Evolutionary conservation across 192 early-diverging fungal species (phyloP).

Genomic region (Coemansia sp.): DNA sequence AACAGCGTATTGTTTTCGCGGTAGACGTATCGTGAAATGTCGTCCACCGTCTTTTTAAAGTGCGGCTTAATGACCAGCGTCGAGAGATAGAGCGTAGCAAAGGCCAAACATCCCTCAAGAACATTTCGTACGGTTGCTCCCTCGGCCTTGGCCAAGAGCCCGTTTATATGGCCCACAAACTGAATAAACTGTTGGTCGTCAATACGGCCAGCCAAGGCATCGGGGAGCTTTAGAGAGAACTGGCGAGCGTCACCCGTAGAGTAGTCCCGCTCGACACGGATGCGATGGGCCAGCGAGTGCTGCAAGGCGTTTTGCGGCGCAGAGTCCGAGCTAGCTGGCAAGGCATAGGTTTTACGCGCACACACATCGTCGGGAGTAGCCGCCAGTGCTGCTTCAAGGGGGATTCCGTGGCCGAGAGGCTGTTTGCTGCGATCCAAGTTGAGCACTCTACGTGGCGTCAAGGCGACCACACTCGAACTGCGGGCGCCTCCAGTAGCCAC

Average conservation of each 20-base stretch:
- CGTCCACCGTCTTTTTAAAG: conserved; percentile 32
- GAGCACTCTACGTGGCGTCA: conserved; percentile 1
- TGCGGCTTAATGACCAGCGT: conserved; percentile 49
- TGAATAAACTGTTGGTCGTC: conserved; percentile 44
- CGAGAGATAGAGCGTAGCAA: conserved; percentile 52
- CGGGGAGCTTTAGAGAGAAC: conserved; percentile 40
- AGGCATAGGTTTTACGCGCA: conserved; percentile 27
- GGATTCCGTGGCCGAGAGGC: not conserved
- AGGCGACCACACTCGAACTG: conserved; percentile 25
- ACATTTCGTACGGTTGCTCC: conserved; percentile 49
- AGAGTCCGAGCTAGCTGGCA: conserved; percentile 17
- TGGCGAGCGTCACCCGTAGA: conserved; percentile 43
- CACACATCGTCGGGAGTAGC: conserved; percentile 6
- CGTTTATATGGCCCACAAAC: conserved; percentile 46
- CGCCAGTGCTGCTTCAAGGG: conserved; percentile 3
- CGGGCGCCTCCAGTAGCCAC: not conserved
- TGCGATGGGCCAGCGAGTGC: conserved; percentile 27
- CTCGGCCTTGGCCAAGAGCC: conserved; percentile 47
- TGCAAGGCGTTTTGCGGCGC: conserved; percentile 19
- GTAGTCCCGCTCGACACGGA: conserved; percentile 54
- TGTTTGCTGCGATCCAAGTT: not conserved
- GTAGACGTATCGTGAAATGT: conserved; percentile 29
- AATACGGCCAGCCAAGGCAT: conserved; percentile 40
- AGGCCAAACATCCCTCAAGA: conserved; percentile 51
- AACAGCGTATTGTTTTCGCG: conserved; percentile 48